A percentile compares a stretch with the other conserved stretches of the same genome.
Conservation (phyloP, 441 rosid genomes). For the Arabidopsis hybrid region DNA sequence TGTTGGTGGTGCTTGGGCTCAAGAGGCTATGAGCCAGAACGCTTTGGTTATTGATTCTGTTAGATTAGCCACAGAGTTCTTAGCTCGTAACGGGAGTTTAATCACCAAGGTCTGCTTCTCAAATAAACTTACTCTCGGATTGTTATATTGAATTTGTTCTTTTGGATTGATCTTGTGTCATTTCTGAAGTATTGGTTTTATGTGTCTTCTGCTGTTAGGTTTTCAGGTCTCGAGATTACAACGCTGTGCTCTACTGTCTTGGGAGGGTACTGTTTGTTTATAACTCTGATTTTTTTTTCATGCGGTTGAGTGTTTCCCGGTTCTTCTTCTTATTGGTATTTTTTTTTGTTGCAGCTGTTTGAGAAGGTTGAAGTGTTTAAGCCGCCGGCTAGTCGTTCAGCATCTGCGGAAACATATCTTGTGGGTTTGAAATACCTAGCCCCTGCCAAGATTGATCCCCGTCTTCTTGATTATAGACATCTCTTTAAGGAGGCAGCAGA, state of each 20-base stretch:
- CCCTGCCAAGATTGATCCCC: constrained; percentile 89
- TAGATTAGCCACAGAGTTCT: constrained; percentile 76
- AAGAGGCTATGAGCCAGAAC: constrained; percentile 84
- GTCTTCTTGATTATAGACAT: constrained; percentile 79
- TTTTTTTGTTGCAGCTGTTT: constrained; percentile 59
- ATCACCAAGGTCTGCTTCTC: constrained; percentile 67
- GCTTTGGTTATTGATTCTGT: constrained; percentile 91
- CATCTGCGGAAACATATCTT: constrained; percentile 88
- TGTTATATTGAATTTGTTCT: not conserved
- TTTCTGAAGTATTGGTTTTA: not conserved
- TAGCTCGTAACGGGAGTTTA: constrained; percentile 77
- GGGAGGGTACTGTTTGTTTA: constrained; percentile 57
- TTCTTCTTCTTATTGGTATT: constrained; percentile 22
- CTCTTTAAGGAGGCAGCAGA: constrained; percentile 77
- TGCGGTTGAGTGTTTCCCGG: not conserved
- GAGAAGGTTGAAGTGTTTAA: constrained; percentile 92
- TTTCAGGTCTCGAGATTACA: constrained; percentile 94
- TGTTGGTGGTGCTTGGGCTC: constrained; percentile 91
- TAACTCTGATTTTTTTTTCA: not conserved
- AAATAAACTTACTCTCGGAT: not conserved
- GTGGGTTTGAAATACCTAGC: constrained; percentile 86
- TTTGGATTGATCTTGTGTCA: not conserved
- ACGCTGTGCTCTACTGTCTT: constrained; percentile 78
- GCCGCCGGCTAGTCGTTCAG: constrained; percentile 89
- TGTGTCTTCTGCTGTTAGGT: constrained; percentile 49